Percentiles rank a stretch among this genome's conserved stretches.
phyloP scores from a whole-genome alignment of 176 grass and related monocot species.

The Poa pratensis region DNA sequence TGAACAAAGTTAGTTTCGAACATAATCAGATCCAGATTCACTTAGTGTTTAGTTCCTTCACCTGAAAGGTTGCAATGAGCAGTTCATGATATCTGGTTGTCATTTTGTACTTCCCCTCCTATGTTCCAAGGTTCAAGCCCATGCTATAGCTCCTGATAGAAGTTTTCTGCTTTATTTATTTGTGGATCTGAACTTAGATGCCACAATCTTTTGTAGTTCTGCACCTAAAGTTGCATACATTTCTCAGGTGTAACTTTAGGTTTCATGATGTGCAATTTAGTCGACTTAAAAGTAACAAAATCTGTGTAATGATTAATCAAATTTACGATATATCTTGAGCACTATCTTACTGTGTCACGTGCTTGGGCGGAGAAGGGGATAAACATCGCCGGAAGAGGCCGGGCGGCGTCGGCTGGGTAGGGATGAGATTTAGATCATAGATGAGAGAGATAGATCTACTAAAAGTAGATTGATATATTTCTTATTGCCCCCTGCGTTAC shows the following conservation, averaged over 20 bases:
- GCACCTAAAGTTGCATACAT: neutral
- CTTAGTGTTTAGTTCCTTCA: neutral
- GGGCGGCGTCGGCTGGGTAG: no score
- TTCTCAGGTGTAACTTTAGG: neutral
- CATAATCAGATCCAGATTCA: constrained; percentile 17
- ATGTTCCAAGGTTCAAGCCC: constrained; percentile 1
- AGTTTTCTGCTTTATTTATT: constrained; percentile 12
- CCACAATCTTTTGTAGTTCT: neutral
- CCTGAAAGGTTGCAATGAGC: constrained; percentile 36
- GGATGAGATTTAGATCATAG: no score
- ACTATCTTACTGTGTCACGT: constrained; percentile 3
- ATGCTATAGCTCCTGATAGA: neutral
- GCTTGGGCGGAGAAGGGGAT: no score
- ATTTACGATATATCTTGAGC: neutral
- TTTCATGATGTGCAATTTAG: constrained; percentile 17
- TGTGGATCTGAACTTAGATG: constrained; percentile 24
- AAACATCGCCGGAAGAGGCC: no score
- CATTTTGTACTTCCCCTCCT: constrained; percentile 17
- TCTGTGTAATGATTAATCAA: constrained; percentile 9
- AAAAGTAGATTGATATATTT: no score
- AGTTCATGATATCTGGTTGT: constrained; percentile 31
- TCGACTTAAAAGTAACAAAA: neutral
- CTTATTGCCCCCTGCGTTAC: no score
- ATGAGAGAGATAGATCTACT: no score
- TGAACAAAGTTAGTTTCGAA: constrained; percentile 7